These are phyloP conservation scores for Turritis glabra DNA, from an alignment of 345 rosid genomes.

Conservation along the genomic window DNA sequence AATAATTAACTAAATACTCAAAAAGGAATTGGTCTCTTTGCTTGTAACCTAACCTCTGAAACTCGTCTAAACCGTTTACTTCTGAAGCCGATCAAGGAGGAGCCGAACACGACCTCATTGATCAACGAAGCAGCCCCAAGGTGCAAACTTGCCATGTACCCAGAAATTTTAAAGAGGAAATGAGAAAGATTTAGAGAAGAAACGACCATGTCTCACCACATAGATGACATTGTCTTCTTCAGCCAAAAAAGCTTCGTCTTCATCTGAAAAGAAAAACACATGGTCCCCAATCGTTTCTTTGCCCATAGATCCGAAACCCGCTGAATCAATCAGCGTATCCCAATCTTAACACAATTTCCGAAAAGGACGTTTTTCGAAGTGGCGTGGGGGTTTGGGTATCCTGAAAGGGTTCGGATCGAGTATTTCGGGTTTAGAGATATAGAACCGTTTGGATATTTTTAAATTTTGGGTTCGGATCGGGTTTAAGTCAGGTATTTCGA, in stretches of 20 bases:
- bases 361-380: not conserved
- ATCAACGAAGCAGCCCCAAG: conserved; percentile 12
- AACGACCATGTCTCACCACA: conserved; percentile 11
- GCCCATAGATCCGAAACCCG: not conserved
- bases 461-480: too few relatives aligned
- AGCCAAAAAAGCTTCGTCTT: conserved; percentile 13
- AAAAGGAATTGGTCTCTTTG: not conserved
- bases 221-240: conserved; percentile 23
- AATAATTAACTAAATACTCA: not conserved
- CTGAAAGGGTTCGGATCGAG: too few relatives aligned
- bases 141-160: conserved; percentile 32
- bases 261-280: conserved; percentile 15
- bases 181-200: not conserved
- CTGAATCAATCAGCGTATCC: too few relatives aligned
- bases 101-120: conserved; percentile 8
- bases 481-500: too few relatives aligned
- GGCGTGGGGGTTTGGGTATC: too few relatives aligned
- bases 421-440: too few relatives aligned
- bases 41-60: conserved; percentile 17
- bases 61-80: conserved; percentile 25
- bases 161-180: not conserved
- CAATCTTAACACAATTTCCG: too few relatives aligned
- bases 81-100: conserved; percentile 22
- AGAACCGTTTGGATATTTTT: too few relatives aligned
- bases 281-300: conserved; percentile 7